Base-by-base conservation (phyloP, 2,329 filamentous ascomycete species). In the Botrytis porri region DNA sequence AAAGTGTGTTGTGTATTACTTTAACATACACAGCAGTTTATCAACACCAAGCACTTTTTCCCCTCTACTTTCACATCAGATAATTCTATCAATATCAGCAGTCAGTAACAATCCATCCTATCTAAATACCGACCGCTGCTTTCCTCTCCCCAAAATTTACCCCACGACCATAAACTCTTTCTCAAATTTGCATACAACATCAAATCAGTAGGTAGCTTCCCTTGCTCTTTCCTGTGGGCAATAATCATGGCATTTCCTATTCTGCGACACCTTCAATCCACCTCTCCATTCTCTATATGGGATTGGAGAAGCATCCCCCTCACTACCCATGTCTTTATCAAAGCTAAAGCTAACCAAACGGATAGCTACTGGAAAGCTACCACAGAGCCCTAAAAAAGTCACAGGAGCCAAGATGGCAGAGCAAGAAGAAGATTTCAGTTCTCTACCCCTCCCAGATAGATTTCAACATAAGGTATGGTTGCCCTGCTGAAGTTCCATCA, bases 361-460 rank as follows among this genome's bases (percentile, higher is more conserved):
- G 75, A 74, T 78, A 48, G 71, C 70, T 64, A 51, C 74, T 66
- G 70, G 75, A 69, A 75, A 43, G 70, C 66, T 39, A 39, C 60
- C 73, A 45, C 69, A 75, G 80, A 76, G 77, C 41, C 70, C 61
- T 61, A 57, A 72, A 61, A 73, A 74, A 32, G 54, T 65, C 57
- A 51, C 59, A 54, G 66, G 43, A 59, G 57, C 73, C 69, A 77
- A 65, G 54, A 97, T 97, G 93, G 93, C 92, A 73, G 94, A 97
- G 77, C 84, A 87, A 81, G 93, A 95, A 82, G 93, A 95, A 81
- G 93, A 97, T 82, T 95, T 92, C 82, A 92, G 90, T 83, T 89
- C 91, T 76, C 85, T 97, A 75, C 92, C 94, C 61, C 83, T 97
- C 72, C 86, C 89, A 62, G 94, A 97, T 76, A 89, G 93, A 81